These are phyloP conservation scores for Taxillus chinensis DNA, from an alignment of 164 flowering plant species.

Conservation along the genomic window DNA sequence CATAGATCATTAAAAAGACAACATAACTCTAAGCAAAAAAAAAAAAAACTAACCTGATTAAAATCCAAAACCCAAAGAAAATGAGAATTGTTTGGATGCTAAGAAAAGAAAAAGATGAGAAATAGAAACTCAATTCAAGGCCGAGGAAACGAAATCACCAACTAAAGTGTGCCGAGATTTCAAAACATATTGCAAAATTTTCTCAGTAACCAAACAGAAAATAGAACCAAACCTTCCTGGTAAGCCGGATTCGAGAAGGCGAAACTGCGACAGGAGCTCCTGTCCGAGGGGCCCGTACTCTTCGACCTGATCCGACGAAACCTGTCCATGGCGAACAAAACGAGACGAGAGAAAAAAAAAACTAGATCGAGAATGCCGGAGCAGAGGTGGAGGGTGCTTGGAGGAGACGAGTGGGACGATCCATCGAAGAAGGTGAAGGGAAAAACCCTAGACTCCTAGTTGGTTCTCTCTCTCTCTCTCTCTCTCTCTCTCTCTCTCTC, in stretches of 20 bases:
- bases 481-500: too few relatives aligned
- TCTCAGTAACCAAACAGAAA: conserved; percentile 7
- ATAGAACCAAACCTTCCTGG: conserved; percentile 11
- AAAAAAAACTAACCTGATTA: too few relatives aligned
- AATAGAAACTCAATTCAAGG: too few relatives aligned
- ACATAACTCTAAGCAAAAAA: conserved; percentile 6
- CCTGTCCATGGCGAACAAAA: conserved; percentile 18
- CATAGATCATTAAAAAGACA: neutral
- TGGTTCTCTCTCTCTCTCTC: too few relatives aligned
- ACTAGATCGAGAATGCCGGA: conserved; percentile 17
- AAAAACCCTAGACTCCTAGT: too few relatives aligned
- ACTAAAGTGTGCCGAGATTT: too few relatives aligned
- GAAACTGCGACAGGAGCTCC: conserved; percentile 4
- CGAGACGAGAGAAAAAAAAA: conserved; percentile 3
- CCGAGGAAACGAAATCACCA: too few relatives aligned
- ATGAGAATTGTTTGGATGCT: neutral
- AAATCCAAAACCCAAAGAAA: too few relatives aligned
- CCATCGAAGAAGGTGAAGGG: neutral
- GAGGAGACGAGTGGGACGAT: neutral
- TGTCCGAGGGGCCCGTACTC: conserved; percentile 6
- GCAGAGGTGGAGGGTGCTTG: neutral
- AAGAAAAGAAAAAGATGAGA: neutral
- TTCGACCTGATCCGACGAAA: conserved; percentile 19
- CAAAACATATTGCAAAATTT: neutral
- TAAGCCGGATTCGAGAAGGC: neutral